Evolutionary conservation across 208 protist genomes (phyloP).

Genomic region (Trypanosoma conorhini): DNA sequence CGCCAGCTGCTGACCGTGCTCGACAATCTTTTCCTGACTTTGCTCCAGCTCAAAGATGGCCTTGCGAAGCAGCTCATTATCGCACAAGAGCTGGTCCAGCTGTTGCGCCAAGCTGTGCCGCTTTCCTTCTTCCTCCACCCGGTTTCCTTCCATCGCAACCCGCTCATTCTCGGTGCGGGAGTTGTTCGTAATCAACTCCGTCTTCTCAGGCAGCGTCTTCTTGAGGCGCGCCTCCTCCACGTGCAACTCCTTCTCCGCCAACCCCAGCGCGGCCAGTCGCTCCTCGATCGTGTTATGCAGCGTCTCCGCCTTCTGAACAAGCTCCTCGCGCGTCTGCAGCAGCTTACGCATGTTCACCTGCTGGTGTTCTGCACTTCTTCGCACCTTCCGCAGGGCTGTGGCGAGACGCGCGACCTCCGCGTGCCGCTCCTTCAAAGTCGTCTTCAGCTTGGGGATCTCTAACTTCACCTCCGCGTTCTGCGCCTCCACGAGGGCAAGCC

Average conservation of each 20-base stretch:
- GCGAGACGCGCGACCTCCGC: slow-evolving; percentile 58
- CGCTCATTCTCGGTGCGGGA: slow-evolving; percentile 57
- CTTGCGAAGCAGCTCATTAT: slow-evolving; percentile 92
- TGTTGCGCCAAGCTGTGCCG: slow-evolving; percentile 89
- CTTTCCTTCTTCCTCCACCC: slow-evolving; percentile 88
- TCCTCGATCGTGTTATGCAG: slow-evolving; percentile 54
- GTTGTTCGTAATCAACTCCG: slow-evolving; percentile 62
- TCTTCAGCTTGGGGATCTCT: slow-evolving; percentile 85
- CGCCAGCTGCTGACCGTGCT: slow-evolving; percentile 70
- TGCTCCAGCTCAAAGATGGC: slow-evolving; percentile 93
- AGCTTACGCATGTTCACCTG: slow-evolving; percentile 55
- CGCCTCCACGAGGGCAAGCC: slow-evolving; percentile 75
- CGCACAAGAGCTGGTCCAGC: slow-evolving; percentile 80
- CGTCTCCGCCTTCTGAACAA: slow-evolving; percentile 52
- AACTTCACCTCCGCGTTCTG: slow-evolving; percentile 82
- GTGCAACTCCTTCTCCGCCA: slow-evolving; percentile 71
- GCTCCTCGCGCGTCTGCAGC: slow-evolving; percentile 46
- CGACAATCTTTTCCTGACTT: slow-evolving; percentile 76
- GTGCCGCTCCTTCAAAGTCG: slow-evolving; percentile 74
- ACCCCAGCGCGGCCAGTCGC: slow-evolving; percentile 50
- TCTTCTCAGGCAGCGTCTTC: slow-evolving; percentile 68
- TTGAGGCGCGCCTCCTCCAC: slow-evolving; percentile 58
- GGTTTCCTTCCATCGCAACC: slow-evolving; percentile 57
- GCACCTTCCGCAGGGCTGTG: slow-evolving; percentile 32
- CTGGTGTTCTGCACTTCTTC: slow-evolving; percentile 53